A percentile compares a stretch with the other conserved stretches of the same genome.
Evolutionary conservation across 129 eudicot species (phyloP).

Genomic region (Artemisia argyi): DNA sequence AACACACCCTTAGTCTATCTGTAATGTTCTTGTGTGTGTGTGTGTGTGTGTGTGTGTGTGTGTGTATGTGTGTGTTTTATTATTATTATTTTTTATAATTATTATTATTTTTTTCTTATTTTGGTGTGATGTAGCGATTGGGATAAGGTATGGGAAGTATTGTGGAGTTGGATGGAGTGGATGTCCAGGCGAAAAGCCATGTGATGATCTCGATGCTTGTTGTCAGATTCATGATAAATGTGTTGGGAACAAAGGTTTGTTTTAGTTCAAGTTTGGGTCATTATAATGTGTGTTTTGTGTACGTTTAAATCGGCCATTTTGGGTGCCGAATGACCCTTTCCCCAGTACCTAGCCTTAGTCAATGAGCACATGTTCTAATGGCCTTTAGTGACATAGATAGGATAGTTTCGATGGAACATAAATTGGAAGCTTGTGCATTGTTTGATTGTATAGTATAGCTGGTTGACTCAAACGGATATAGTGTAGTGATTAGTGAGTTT

Average conservation of each 20-base stretch:
- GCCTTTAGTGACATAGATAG: not conserved
- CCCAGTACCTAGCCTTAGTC: too few species aligned
- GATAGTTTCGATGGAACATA: conserved; percentile 3
- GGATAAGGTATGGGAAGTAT: conserved; percentile 93
- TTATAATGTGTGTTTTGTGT: not conserved
- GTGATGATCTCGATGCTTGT: conserved; percentile 97
- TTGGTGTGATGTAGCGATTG: conserved; percentile 50
- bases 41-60: too few species aligned
- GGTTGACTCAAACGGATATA: too few species aligned
- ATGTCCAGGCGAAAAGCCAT: conserved; percentile 96
- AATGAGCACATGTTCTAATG: not conserved
- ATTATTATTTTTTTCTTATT: not conserved
- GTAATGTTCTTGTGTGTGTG: too few species aligned
- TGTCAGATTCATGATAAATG: conserved; percentile 93
- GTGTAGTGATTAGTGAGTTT: too few species aligned
- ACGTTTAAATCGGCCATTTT: not conserved
- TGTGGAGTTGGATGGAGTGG: conserved; percentile 99
- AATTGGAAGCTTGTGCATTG: not conserved
- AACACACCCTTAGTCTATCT: too few species aligned
- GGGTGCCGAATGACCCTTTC: too few species aligned
- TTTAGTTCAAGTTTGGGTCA: not conserved
- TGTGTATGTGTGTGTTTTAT: too few species aligned
- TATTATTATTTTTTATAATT: too few species aligned
- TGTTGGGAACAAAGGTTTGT: conserved; percentile 67
- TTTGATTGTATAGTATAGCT: not conserved